These are phyloP conservation scores for Fraxinus nigra DNA, from an alignment of 305 asterid genomes.

Conservation along the genomic window DNA sequence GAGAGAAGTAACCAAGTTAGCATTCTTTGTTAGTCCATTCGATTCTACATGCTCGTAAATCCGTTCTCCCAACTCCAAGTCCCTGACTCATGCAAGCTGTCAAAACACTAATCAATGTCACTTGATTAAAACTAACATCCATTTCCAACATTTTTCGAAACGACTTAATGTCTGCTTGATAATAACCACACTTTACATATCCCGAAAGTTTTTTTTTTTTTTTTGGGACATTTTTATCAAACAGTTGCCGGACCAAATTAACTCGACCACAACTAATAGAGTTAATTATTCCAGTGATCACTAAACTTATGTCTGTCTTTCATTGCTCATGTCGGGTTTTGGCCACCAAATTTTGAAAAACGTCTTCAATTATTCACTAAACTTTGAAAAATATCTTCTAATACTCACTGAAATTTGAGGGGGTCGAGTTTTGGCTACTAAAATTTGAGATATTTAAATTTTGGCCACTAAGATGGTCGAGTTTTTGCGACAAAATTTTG, in stretches of 20 bases:
- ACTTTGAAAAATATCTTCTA: no score
- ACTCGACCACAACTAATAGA: constrained; percentile 24
- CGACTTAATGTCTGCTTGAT: constrained; percentile 32
- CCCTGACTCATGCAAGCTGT: constrained; percentile 41
- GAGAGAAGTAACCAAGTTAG: constrained; percentile 37
- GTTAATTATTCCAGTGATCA: no score
- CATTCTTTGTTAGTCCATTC: constrained; percentile 29
- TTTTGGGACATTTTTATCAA: constrained; percentile 30
- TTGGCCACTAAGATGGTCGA: no score
- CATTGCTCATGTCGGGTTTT: no score
- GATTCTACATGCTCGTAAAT: constrained; percentile 25
- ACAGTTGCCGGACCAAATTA: constrained; percentile 28
- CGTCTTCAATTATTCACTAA: no score
- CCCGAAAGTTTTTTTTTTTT: constrained; percentile 38
- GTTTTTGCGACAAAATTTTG: no score
- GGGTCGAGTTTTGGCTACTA: no score
- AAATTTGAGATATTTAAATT: no score
- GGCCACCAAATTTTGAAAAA: no score
- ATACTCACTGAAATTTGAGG: no score
- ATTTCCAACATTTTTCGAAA: constrained; percentile 28
- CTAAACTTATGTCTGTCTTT: no score
- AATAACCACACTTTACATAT: constrained; percentile 29
- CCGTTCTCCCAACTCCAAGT: constrained; percentile 44
- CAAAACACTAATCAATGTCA: constrained; percentile 35
- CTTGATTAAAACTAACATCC: constrained; percentile 24